Evolutionary conservation across 2,329 filamentous ascomycete species (phyloP).

Genomic region (Fusarium pilosicola): DNA sequence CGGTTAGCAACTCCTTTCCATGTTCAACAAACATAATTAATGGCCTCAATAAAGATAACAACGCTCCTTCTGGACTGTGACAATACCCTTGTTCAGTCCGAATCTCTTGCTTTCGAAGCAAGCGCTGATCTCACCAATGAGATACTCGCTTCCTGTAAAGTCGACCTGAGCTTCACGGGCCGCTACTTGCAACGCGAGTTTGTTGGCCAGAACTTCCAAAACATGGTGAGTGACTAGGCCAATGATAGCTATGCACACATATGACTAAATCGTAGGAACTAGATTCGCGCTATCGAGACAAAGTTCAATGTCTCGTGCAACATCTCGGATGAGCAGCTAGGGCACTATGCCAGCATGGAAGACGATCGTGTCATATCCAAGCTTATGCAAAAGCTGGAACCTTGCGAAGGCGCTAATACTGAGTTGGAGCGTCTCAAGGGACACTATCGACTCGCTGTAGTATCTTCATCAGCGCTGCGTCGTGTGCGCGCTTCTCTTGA

Average conservation of each 20-base stretch:
- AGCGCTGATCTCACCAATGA: neutral
- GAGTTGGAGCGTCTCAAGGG: neutral
- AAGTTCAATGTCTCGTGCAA: neutral
- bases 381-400: neutral
- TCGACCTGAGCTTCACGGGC: neutral
- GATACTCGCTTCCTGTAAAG: neutral
- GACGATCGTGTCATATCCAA: neutral
- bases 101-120: neutral
- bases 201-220: neutral
- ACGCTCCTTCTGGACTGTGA: neutral
- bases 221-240: neutral
- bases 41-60: neutral
- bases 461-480: neutral
- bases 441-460: neutral
- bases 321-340: neutral
- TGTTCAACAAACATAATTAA: rapidly evolving
- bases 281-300: neutral
- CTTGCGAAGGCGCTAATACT: neutral
- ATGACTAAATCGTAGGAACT: neutral
- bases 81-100: neutral
- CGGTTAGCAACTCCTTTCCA: neutral
- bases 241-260: neutral
- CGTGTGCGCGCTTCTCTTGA: neutral
- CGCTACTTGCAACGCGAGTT: neutral
- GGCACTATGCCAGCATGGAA: neutral